Evolutionary conservation across 176 grass and related monocot genomes (phyloP).

Genomic region (Puya raimondii): DNA sequence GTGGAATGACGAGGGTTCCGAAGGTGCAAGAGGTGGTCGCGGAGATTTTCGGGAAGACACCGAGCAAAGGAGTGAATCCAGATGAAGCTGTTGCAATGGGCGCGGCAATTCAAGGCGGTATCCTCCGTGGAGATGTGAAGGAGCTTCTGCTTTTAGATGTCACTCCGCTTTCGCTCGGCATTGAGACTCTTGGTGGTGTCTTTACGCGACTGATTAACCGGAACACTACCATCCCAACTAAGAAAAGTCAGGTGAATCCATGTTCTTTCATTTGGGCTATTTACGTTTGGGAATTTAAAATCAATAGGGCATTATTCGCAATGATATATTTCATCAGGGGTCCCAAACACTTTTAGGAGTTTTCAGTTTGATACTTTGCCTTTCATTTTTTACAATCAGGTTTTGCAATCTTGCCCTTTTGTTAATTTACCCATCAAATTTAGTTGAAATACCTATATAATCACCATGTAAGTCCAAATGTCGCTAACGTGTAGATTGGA

Average conservation of each 20-base stretch:
- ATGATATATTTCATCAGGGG: too few relatives aligned
- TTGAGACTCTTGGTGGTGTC: conserved; percentile 45
- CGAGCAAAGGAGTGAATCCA: conserved; percentile 38
- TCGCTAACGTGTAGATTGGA: too few relatives aligned
- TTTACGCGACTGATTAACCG: conserved; percentile 40
- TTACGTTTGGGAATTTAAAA: too few relatives aligned
- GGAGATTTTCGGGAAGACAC: conserved; percentile 37
- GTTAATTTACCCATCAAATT: too few relatives aligned
- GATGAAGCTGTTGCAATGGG: conserved; percentile 47
- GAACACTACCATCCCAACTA: conserved; percentile 42
- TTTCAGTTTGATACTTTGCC: too few relatives aligned
- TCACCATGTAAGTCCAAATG: too few relatives aligned
- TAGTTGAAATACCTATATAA: too few relatives aligned
- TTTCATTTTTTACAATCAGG: too few relatives aligned
- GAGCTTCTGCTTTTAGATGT: conserved; percentile 48
- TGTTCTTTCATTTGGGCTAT: background rate
- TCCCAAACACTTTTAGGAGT: too few relatives aligned
- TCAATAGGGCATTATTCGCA: too few relatives aligned
- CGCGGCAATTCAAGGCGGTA: conserved; percentile 36
- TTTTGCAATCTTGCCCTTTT: too few relatives aligned
- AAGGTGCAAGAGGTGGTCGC: conserved; percentile 30
- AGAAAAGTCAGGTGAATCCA: conserved; percentile 31
- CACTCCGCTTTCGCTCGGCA: conserved; percentile 40
- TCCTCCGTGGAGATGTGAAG: conserved; percentile 49
- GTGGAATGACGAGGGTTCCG: conserved; percentile 43